Base-by-base conservation (phyloP, 2,329 filamentous ascomycete species). In the Exserohilum rostratum region DNA sequence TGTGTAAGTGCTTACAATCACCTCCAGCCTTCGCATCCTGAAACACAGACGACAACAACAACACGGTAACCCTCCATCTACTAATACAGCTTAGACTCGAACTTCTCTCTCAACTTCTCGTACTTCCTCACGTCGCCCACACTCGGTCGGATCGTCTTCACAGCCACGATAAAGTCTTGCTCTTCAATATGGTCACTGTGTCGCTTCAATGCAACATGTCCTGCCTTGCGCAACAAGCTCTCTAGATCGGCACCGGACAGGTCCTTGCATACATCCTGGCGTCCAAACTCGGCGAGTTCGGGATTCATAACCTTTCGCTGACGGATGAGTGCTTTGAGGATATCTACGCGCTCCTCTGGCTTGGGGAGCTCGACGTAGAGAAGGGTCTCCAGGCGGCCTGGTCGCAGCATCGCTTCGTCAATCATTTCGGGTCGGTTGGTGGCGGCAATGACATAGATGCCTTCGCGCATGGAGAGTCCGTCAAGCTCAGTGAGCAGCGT, bases 361-460 rank as follows among this genome's bases (percentile, higher is more conserved):
- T 86, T 88, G 0, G 95, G 95, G 0, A 98, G 79, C 67, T 95
- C 93, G 34, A 99, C 89, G 65, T 93, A 97, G 22, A 98, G 83
- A n/a, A 89, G 85, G 0, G 89, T 93, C 61, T 93, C 93, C 1
- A 99, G 82, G 22, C 95, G 88, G 0, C 95, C 95, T 0, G 95
- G 93, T 1, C 95, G 88, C 10, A 98, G 83, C 86, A 99, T 96
- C 1, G 95, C 95, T 1, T 91, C 87, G 72, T 99, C 95, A 64
- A 99, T 98, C 79, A 96, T 96, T 70, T 98, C 93, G 0, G 93
- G 93, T 0, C 95, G 82, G 74, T 99, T 99, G 2, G 95, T 98
- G 0, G 95, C 95, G 20, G 90, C 95, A 54, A 99, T 91, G 13
- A 99, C 89, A 74, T 95, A 98, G 59, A 99, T 93, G 13, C 93